Evolutionary conservation across 805 yeast species (phyloP), one percentile per base, ranked within the genome.

Genomic region (Ogataea trehaloabstinens): DNA sequence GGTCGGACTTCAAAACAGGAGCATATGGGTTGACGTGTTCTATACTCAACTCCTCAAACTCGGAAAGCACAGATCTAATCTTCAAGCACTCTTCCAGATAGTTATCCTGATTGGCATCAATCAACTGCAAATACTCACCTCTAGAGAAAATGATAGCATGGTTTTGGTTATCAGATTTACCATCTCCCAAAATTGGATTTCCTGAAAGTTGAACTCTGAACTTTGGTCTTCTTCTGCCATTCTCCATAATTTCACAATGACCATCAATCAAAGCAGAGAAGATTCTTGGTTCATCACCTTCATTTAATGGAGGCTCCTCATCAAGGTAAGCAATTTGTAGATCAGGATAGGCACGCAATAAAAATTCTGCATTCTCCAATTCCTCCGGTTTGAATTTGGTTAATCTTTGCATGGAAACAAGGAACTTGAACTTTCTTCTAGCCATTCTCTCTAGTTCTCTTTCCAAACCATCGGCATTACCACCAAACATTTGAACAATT

Each of bases 401-500:
- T 58, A 82, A 76, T 67, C 90, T 75, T 71, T 87, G 96, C 95
- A 87, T 85, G 19, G 95, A 82, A 42, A 85, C 89, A 50, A 86
- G 71, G 50, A 85, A 76, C 56, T 79, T 78, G 70, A 87, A 87
- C 62, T 87, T 87, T 63, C 95, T 75, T 66, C 82, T 73, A 11
- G 95, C 89, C 85, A 86, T 82, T 55, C 78, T 80, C 68, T 91
- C 97, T 51, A 91, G 80, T 65, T 95, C 98, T 67, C 89, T 80
- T 72, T 93, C 98, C 56, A 77, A 76, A 55, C 95, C 95, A 70
- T 91, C 98, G 44, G 97, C 95, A 63, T 91, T 95, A 55, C 98
- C 98, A 54, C 97, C 98, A 62, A 90, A 91, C 89, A 90, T 88
- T 73, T 93, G 97, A 45, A 90, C 95, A 63, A 88, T 81, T 64